A percentile compares a stretch with the other conserved stretches of the same genome.
phyloP scores from a whole-genome alignment of 805 yeast species.

The Ogataea saltuana region DNA sequence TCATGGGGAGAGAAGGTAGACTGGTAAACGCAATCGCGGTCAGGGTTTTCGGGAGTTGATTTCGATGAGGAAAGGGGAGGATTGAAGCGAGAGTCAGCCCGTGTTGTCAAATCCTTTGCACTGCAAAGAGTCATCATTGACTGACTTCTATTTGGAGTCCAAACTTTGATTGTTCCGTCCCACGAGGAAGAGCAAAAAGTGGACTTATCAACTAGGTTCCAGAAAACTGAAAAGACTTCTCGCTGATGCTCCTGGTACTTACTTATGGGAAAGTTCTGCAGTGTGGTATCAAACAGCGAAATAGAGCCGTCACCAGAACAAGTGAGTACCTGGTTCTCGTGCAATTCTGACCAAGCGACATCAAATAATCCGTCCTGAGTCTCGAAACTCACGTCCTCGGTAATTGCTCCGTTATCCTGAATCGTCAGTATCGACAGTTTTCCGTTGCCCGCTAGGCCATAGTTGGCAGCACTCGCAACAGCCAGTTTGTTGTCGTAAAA shows the following conservation, averaged over 20 bases:
- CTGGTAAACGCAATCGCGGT: conserved; percentile 68
- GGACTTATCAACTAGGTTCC: conserved; percentile 45
- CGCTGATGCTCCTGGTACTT: conserved; percentile 72
- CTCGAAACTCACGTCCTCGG: conserved; percentile 60
- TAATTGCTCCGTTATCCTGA: conserved; percentile 61
- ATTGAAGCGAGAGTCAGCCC: conserved; percentile 16
- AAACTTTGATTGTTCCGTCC: conserved; percentile 86
- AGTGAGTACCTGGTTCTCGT: conserved; percentile 80
- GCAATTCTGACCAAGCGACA: conserved; percentile 84
- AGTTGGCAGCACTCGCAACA: conserved; percentile 88
- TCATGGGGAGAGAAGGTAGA: conserved; percentile 85
- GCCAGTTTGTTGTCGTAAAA: conserved; percentile 87
- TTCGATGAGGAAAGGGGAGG: conserved; percentile 41
- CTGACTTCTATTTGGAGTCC: conserved; percentile 63
- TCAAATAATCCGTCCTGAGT: conserved; percentile 94
- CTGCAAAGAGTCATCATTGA: conserved; percentile 58
- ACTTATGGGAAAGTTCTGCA: conserved; percentile 68
- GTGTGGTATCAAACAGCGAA: conserved; percentile 74
- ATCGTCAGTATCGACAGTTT: conserved; percentile 70
- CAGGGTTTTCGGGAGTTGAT: conserved; percentile 35
- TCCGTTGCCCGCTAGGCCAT: conserved; percentile 94
- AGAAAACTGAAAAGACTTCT: conserved; percentile 39
- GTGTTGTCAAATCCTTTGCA: conserved; percentile 27
- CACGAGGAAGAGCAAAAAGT: conserved; percentile 79
- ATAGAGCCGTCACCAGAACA: conserved; percentile 92